phyloP scores from a whole-genome alignment of 2,329 filamentous ascomycete genomes.

The Aspergillus pseudoglaucus region DNA sequence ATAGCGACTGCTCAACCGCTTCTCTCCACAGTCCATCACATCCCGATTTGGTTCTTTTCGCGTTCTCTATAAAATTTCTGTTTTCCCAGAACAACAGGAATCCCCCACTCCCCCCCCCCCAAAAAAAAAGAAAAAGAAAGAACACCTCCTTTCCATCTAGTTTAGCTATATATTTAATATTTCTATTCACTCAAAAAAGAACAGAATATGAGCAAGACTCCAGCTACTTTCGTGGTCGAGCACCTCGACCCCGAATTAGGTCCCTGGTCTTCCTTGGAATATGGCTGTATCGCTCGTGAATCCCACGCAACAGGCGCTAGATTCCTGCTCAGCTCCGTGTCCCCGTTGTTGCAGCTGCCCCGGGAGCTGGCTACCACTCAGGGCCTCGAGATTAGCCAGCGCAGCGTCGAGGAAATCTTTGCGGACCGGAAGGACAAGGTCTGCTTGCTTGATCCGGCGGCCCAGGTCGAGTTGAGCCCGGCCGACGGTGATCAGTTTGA shows the following conservation, averaged over 20 bases:
- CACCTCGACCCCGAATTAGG: conserved; percentile 94
- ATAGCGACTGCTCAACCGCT: no score
- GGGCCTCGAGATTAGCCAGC: conserved; percentile 63
- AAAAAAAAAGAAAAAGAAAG: no score
- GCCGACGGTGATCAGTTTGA: conserved; percentile 79
- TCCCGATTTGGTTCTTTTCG: no score
- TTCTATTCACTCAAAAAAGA: no score
- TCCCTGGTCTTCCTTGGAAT: conserved; percentile 90
- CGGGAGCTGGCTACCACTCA: conserved; percentile 54
- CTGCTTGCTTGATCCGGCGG: conserved; percentile 83
- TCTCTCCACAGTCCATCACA: no score
- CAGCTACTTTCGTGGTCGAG: conserved; percentile 86
- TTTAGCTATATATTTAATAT: background rate
- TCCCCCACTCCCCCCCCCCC: no score
- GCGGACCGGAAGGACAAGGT: conserved; percentile 64
- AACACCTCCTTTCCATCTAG: background rate
- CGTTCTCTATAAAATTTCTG: no score
- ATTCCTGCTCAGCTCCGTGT: conserved; percentile 79
- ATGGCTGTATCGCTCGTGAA: conserved; percentile 78
- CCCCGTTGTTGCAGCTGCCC: conserved; percentile 56
- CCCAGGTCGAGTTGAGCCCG: conserved; percentile 71
- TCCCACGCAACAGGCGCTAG: conserved; percentile 58
- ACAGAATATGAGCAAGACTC: conserved; percentile 2
- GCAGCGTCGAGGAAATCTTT: conserved; percentile 79
- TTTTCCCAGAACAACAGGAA: no score